These are phyloP conservation scores for Aureobasidium vineae DNA, from an alignment of 2,329 filamentous ascomycete genomes.

Conservation along the genomic window DNA sequence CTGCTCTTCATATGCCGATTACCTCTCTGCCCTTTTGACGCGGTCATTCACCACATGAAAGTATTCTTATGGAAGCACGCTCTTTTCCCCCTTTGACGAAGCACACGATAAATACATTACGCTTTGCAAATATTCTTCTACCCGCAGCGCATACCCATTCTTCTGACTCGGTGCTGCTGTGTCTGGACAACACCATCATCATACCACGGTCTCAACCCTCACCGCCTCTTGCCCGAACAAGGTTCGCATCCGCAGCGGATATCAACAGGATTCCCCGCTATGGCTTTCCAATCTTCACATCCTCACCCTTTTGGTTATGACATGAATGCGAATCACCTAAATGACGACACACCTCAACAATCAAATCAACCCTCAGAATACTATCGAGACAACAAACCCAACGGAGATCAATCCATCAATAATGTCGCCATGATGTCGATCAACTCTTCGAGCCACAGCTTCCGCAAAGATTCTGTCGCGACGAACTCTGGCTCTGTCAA, in stretches of 20 bases:
- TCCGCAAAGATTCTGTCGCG: conserved; percentile 38
- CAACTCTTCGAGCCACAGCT: conserved; percentile 29
- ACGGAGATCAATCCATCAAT: neutral
- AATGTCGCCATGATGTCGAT: conserved; percentile 35
- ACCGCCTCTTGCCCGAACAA: conserved; percentile 18
- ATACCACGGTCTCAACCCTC: neutral
- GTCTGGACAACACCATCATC: neutral
- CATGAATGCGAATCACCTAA: conserved; percentile 1
- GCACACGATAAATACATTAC: neutral
- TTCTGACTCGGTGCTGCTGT: neutral
- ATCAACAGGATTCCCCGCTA: conserved; percentile 14
- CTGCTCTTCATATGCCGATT: conserved; percentile 20
- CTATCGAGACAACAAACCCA: neutral
- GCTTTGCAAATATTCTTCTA: neutral
- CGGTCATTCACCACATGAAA: conserved; percentile 10
- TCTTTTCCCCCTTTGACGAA: conserved; percentile 1
- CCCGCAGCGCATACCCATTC: neutral
- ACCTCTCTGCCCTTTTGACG: conserved; percentile 16
- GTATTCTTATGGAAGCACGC: conserved; percentile 23
- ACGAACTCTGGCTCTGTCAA: conserved; percentile 36
- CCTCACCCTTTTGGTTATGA: conserved; percentile 22
- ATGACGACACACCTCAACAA: conserved; percentile 20
- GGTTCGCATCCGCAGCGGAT: conserved; percentile 5
- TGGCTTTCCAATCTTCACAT: conserved; percentile 12
- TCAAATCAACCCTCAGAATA: neutral